A percentile compares a stretch with the other conserved stretches of the same genome.
phyloP scores from a whole-genome alignment of 1,139 yeast genomes.

The Hanseniaspora sp. region DNA sequence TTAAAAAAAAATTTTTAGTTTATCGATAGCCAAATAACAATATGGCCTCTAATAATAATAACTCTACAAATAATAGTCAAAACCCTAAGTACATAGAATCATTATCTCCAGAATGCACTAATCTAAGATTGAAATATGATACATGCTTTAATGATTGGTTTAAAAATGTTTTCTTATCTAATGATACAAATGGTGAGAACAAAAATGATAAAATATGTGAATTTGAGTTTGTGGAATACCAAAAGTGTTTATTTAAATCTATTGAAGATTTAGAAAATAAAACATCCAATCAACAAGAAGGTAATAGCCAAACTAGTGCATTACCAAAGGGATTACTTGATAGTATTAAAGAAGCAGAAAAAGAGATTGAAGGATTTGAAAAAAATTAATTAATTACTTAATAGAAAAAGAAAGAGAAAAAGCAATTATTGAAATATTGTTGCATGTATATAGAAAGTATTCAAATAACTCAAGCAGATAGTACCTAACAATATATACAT shows the following conservation, averaged over 20 bases:
- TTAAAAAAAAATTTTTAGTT: too few species aligned
- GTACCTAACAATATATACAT: too few species aligned
- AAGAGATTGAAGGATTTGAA: slow-evolving; percentile 12
- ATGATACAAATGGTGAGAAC: not conserved
- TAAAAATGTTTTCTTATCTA: slow-evolving; percentile 45
- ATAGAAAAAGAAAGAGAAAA: too few species aligned
- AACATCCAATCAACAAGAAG: not conserved
- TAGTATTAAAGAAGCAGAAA: slow-evolving; percentile 14
- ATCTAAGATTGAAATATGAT: slow-evolving; percentile 72
- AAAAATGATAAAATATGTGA: slow-evolving; percentile 12
- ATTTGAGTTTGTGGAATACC: slow-evolving; percentile 12
- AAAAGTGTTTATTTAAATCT: slow-evolving; percentile 11
- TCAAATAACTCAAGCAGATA: too few species aligned
- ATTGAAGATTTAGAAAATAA: slow-evolving; percentile 6
- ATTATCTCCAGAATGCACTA: slow-evolving; percentile 70
- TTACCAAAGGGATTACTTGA: slow-evolving; percentile 3
- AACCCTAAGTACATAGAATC: slow-evolving; percentile 17
- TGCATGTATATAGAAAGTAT: too few species aligned
- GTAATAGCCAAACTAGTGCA: not conserved
- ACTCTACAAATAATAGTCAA: not conserved
- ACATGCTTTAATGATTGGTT: slow-evolving; percentile 93
- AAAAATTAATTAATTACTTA: not conserved
- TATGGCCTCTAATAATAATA: not conserved
- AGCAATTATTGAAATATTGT: not conserved
- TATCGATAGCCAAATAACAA: not conserved